Conservation (phyloP, 306 rosid species). For the Prunus mira region DNA sequence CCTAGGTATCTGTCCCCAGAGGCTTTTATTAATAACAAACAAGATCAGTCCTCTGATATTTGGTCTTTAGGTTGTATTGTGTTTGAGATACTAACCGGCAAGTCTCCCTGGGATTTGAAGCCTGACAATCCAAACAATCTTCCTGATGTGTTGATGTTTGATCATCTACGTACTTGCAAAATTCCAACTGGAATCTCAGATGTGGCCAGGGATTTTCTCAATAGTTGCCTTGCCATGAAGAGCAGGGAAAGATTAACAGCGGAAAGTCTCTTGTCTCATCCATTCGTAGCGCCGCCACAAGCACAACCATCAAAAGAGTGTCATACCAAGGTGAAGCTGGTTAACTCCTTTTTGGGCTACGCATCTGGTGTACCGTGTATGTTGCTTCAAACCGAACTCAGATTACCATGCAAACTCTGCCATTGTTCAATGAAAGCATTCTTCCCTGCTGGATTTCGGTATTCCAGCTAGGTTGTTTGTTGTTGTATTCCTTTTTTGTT, state of each 20-base stretch:
- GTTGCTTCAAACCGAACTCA: neutral
- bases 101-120: slow-evolving; percentile 17
- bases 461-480: neutral
- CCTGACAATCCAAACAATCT: neutral
- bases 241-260: slow-evolving; percentile 25
- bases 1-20: slow-evolving; percentile 23
- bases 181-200: neutral
- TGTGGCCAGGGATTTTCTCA: slow-evolving; percentile 20
- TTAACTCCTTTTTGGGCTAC: neutral
- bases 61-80: slow-evolving; percentile 34
- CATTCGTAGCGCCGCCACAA: neutral
- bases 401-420: neutral
- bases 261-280: slow-evolving; percentile 21
- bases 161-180: slow-evolving; percentile 3
- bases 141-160: neutral
- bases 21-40: slow-evolving; percentile 9
- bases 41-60: slow-evolving; percentile 23
- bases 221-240: slow-evolving; percentile 23
- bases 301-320: neutral
- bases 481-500: neutral
- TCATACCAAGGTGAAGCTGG: neutral
- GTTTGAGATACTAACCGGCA: slow-evolving; percentile 26
- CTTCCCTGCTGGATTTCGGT: neutral
- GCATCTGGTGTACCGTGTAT: neutral
- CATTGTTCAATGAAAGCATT: neutral